Evolutionary conservation across 805 yeast genomes (phyloP).

Genomic region (Kluyveromyces wickerhamii): DNA sequence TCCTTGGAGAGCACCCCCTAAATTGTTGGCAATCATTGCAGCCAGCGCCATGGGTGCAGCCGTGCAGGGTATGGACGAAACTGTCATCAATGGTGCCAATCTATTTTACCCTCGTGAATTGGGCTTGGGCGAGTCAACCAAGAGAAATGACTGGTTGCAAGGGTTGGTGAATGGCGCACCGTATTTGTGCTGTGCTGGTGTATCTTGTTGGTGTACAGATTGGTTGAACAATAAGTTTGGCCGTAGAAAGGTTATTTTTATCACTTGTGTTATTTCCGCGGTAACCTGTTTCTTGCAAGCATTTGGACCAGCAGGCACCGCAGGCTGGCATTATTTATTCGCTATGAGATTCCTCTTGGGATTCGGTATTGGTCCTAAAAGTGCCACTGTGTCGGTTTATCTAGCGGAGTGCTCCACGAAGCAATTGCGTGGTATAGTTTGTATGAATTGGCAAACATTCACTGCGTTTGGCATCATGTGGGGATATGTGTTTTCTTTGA

Average conservation of each 20-base stretch:
- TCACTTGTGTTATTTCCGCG: constrained; percentile 54
- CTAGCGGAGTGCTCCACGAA: constrained; percentile 60
- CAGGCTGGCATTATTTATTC: constrained; percentile 61
- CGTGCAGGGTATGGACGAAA: constrained; percentile 74
- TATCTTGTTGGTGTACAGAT: constrained; percentile 61
- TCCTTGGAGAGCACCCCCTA: constrained; percentile 38
- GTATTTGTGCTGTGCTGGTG: constrained; percentile 51
- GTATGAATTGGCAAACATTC: constrained; percentile 70
- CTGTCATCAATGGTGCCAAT: constrained; percentile 67
- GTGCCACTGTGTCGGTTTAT: constrained; percentile 71
- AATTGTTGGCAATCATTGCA: constrained; percentile 47
- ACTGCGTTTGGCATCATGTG: constrained; percentile 70
- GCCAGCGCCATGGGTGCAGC: constrained; percentile 74
- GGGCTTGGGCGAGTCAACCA: constrained; percentile 40
- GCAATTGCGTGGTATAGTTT: constrained; percentile 55
- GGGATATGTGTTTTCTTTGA: constrained; percentile 59
- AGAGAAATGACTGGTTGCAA: constrained; percentile 43
- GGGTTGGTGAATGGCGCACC: constrained; percentile 68
- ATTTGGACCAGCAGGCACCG: constrained; percentile 33
- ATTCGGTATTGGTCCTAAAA: constrained; percentile 62
- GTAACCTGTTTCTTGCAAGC: constrained; percentile 65
- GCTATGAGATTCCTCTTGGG: constrained; percentile 61
- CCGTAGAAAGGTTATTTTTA: constrained; percentile 59
- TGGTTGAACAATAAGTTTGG: constrained; percentile 48
- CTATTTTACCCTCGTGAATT: constrained; percentile 50